A percentile compares a stretch with the other conserved stretches of the same genome.
These are phyloP conservation scores for Pachysandra terminalis DNA, from an alignment of 164 flowering plant species.

Conservation along the genomic window DNA sequence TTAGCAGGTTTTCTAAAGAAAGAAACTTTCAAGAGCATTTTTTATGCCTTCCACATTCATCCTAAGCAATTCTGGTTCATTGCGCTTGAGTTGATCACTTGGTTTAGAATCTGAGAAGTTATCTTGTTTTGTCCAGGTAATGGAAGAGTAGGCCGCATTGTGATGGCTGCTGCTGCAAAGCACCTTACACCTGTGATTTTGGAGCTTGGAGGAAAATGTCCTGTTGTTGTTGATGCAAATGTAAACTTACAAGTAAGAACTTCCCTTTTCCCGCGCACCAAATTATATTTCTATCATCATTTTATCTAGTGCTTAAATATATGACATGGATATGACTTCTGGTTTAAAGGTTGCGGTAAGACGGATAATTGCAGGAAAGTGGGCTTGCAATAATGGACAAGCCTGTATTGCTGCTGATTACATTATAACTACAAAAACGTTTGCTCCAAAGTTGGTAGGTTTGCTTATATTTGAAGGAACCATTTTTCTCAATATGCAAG, in stretches of 20 bases:
- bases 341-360: slow-evolving; percentile 56
- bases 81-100: background rate
- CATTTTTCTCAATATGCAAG: background rate
- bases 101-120: background rate
- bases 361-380: slow-evolving; percentile 69
- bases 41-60: background rate
- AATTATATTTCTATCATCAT: background rate
- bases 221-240: slow-evolving; percentile 78
- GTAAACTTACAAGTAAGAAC: slow-evolving; percentile 50
- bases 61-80: background rate
- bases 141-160: slow-evolving; percentile 74
- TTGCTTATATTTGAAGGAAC: background rate
- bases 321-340: slow-evolving; percentile 13
- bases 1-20: background rate
- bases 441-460: slow-evolving; percentile 70
- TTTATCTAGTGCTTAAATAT: background rate
- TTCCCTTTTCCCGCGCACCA: background rate
- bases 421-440: slow-evolving; percentile 60
- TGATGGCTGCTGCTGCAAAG: slow-evolving; percentile 93
- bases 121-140: slow-evolving; percentile 48
- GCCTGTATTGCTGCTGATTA: slow-evolving; percentile 77
- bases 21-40: background rate
- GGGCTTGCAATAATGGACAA: slow-evolving; percentile 78
- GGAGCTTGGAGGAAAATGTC: slow-evolving; percentile 98
- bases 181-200: slow-evolving; percentile 90